Base-by-base conservation (phyloP, 768 basidiomycete species). In the Suillus alpinus region DNA sequence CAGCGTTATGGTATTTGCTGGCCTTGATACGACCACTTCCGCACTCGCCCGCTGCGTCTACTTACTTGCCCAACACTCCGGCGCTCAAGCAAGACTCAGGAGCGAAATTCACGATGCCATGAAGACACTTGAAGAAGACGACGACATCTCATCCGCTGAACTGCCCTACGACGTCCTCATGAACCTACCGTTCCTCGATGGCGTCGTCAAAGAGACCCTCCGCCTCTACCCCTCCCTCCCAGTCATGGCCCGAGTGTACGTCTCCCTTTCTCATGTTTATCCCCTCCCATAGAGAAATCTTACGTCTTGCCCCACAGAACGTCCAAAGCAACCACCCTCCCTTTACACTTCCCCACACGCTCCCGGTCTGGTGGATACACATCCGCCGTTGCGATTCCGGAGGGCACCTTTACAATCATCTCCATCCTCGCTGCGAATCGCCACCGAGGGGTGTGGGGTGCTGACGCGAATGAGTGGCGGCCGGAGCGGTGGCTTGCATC, bases 401-500 rank as follows among this genome's bases (percentile, higher is more conserved):
- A 72, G 18, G 69, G 73, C 56, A 81, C 81, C 2, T 65, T 66
- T 18, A 47, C 81, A 14, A 63, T 75, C 37, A 66, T 80, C 29
- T 77, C 76, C 4, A 72, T 81, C 40, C 44, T 75, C 9, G 68
- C 68, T 14, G 66, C 74, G 31, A 83, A 83, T 61, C 67, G 73
- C 20, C 74, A 78, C 63, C 73, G 69, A 10, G 69, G 67, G 0
- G 62, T 83, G 7, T 83, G 82, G 82, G 83, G 82, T 14, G 65
- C 67, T 9, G 81, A 84, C 60, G 74, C 79, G 1, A 60, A 65
- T 34, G 78, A 81, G 59, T 83, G 81, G 81, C 80, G 79, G 62
- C 82, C 82, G 5, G 80, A 83, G 62, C 68, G 83, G 29, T 83
- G 81, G 82, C 69, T 81, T 3, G 62, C 70, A 4, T 73, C 79